These are phyloP conservation scores for Falciphora oryzae DNA, from an alignment of 2,329 filamentous ascomycete genomes.

Conservation along the genomic window DNA sequence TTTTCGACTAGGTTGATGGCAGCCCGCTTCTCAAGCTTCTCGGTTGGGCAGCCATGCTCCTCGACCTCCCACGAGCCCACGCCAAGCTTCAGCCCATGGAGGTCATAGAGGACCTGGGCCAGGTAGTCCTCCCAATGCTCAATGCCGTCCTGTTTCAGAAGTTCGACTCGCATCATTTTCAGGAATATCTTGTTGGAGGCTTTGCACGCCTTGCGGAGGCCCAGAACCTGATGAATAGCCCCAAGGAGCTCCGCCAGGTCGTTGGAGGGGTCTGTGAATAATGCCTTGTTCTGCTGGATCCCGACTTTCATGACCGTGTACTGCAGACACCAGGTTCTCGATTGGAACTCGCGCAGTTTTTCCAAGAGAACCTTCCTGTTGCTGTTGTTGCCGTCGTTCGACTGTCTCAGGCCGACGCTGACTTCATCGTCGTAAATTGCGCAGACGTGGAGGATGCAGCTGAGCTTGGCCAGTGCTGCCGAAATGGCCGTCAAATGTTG, in stretches of 20 bases:
- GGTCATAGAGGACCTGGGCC: constrained; percentile 75
- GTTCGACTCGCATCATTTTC: constrained; percentile 80
- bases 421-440: constrained; percentile 81
- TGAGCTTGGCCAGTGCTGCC: constrained; percentile 63
- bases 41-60: constrained; percentile 74
- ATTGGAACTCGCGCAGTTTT: constrained; percentile 79
- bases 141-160: constrained; percentile 68
- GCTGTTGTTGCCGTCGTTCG: constrained; percentile 2
- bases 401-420: constrained; percentile 64
- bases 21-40: constrained; percentile 73
- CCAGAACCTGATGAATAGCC: constrained; percentile 76
- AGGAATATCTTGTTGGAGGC: constrained; percentile 81
- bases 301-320: constrained; percentile 76
- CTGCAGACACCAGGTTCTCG: constrained; percentile 81
- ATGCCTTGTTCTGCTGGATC: constrained; percentile 57
- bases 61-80: constrained; percentile 59
- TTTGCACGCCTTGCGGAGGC: constrained; percentile 80
- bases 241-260: constrained; percentile 75
- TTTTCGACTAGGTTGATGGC: constrained; percentile 79
- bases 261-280: constrained; percentile 61
- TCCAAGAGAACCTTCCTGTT: constrained; percentile 33
- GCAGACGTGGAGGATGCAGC: constrained; percentile 70
- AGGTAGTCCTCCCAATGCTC: constrained; percentile 84
- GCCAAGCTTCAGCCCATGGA: constrained; percentile 75
- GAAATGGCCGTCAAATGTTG: constrained; percentile 70